Evolutionary conservation across 495 filamentous ascomycete species (phyloP).

Genomic region (Xylaria telfairii): DNA sequence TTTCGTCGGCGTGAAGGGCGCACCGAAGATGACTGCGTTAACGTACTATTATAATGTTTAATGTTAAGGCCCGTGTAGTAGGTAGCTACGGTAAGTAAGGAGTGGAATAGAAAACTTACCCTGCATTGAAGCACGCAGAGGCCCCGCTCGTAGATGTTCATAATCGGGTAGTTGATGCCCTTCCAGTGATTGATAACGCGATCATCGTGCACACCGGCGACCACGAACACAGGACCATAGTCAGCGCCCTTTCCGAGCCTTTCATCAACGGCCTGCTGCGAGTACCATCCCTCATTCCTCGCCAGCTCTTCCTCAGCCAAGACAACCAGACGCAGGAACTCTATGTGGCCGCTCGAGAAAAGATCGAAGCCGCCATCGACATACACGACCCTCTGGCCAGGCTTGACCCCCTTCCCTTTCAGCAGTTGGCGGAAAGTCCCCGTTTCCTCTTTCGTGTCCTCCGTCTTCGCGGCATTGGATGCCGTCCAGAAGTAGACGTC

Average conservation of each 20-base stretch:
- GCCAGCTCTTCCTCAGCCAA: conserved; percentile 72
- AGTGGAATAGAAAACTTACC: conserved; percentile 54
- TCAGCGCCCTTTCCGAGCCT: conserved; percentile 69
- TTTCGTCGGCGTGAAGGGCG: conserved; percentile 81
- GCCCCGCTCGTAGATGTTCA: conserved; percentile 97
- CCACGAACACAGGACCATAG: conserved; percentile 81
- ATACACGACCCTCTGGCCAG: conserved; percentile 87
- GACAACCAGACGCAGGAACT: conserved; percentile 81
- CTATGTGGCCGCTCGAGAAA: conserved; percentile 95
- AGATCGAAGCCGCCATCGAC: conserved; percentile 97
- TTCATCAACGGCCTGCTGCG: conserved; percentile 63
- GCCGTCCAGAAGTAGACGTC: conserved; percentile 81
- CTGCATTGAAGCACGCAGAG: conserved; percentile 94
- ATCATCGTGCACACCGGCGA: conserved; percentile 93
- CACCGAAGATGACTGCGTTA: conserved; percentile 83
- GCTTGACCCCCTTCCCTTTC: conserved; percentile 66
- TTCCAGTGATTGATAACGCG: conserved; percentile 94
- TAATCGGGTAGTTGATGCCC: conserved; percentile 97
- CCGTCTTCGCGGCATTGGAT: conserved; percentile 57
- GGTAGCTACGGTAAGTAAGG: conserved; percentile 3
- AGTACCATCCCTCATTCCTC: conserved; percentile 73
- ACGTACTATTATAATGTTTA: conserved; percentile 67
- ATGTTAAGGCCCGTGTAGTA: neutral
- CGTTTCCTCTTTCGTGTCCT: conserved; percentile 54
- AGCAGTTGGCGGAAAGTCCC: conserved; percentile 69